A percentile compares a stretch with the other conserved stretches of the same genome.
Evolutionary conservation across 345 rosid genomes (phyloP).

Genomic region (Odontarrhena argentea): DNA sequence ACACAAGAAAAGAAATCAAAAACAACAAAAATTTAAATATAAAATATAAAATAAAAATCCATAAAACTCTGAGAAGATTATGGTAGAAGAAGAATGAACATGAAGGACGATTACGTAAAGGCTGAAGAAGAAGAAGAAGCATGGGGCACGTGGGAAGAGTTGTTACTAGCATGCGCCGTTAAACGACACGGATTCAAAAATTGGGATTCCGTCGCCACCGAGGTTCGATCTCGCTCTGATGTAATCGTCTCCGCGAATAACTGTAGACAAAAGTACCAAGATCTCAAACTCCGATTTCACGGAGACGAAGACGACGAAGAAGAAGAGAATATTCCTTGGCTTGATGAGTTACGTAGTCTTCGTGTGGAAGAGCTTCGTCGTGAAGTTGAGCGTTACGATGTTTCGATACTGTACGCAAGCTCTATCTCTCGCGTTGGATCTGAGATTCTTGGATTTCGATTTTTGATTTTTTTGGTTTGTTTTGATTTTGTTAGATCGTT

Average conservation of each 20-base stretch:
- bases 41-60: constrained; percentile 17
- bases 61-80: constrained; percentile 25
- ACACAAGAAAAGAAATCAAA: constrained; percentile 30
- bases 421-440: no score
- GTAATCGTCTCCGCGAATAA: constrained; percentile 47
- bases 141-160: constrained; percentile 87
- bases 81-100: constrained; percentile 35
- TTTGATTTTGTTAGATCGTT: constrained; percentile 43
- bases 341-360: constrained; percentile 64
- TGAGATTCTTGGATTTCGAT: constrained; percentile 21
- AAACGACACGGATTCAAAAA: constrained; percentile 70
- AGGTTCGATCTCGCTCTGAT: constrained; percentile 61
- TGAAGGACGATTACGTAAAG: constrained; percentile 19
- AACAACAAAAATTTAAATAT: constrained; percentile 5
- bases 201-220: constrained; percentile 79
- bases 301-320: background rate
- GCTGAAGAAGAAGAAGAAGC: constrained; percentile 17
- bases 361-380: constrained; percentile 80
- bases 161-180: constrained; percentile 75
- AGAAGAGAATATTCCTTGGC: constrained; percentile 55
- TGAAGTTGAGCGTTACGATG: constrained; percentile 69
- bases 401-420: constrained; percentile 57
- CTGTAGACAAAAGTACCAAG: constrained; percentile 63
- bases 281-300: constrained; percentile 66
- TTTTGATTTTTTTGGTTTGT: constrained; percentile 23